Conservation (phyloP, 2,329 filamentous ascomycete species). For the Pestalotiopsis sp. region DNA sequence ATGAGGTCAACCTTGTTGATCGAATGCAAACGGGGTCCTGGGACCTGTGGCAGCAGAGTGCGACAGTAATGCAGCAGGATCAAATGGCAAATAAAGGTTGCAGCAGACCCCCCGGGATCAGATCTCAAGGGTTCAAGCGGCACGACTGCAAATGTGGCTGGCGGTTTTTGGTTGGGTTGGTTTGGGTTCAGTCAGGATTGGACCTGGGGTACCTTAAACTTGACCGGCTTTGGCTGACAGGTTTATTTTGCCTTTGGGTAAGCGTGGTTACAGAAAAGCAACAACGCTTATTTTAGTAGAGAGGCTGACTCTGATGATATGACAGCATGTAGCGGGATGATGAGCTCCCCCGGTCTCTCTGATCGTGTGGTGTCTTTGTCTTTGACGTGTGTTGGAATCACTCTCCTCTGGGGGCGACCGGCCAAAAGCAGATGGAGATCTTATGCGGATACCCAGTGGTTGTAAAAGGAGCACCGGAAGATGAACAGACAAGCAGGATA, state of each 20-base stretch:
- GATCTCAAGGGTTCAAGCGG: conserved; percentile 2
- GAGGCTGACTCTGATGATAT: neutral
- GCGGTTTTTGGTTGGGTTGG: no score
- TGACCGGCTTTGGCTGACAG: neutral
- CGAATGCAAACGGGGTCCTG: neutral
- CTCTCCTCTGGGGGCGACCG: neutral
- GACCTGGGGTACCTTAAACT: no score
- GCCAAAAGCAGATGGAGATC: neutral
- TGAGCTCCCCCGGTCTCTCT: neutral
- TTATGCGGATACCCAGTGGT: neutral
- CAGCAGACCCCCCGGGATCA: neutral
- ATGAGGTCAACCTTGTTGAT: conserved; percentile 7
- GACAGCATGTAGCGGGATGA: neutral
- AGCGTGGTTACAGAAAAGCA: neutral
- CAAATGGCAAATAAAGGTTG: conserved; percentile 1
- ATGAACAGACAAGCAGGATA: neutral
- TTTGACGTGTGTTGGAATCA: neutral
- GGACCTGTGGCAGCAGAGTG: conserved; percentile 4
- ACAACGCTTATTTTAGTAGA: neutral
- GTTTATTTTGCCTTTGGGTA: neutral
- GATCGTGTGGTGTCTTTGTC: neutral
- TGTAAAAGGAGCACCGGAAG: neutral
- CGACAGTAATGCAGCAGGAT: conserved; percentile 8
- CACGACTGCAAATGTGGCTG: neutral
- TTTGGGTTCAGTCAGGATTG: no score